phyloP scores from a whole-genome alignment of 176 grass and related monocot genomes.

The Oryza officinalis region DNA sequence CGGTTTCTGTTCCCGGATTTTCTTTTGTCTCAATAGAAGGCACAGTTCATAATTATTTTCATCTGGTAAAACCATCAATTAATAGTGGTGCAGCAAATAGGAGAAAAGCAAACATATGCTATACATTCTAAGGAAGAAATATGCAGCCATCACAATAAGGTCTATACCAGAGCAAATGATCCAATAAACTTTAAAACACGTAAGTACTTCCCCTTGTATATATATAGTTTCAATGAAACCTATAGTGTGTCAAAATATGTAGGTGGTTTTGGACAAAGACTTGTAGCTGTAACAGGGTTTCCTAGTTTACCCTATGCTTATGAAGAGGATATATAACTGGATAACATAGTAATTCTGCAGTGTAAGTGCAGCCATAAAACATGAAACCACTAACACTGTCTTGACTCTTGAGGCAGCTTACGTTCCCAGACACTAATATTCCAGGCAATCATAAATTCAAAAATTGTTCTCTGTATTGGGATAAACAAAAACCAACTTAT shows the following conservation, averaged over 20 bases:
- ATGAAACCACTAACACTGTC: not conserved
- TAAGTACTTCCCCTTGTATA: not conserved
- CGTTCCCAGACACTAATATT: not conserved
- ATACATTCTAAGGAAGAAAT: not conserved
- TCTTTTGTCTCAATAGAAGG: slow-evolving; percentile 29
- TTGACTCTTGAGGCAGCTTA: slow-evolving; percentile 26
- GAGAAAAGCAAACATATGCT: not conserved
- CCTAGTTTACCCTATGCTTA: not conserved
- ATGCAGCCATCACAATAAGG: not conserved
- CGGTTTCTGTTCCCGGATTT: slow-evolving; percentile 33
- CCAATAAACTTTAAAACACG: not conserved
- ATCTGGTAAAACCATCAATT: slow-evolving; percentile 30
- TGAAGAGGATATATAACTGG: not conserved
- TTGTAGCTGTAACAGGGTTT: not conserved
- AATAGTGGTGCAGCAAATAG: slow-evolving; percentile 5
- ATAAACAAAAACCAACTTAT: not conserved
- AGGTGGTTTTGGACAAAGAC: not conserved
- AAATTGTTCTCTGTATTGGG: not conserved
- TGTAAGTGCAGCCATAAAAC: slow-evolving; percentile 13
- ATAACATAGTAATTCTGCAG: not conserved
- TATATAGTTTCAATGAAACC: slow-evolving; percentile 2
- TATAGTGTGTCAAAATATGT: not conserved
- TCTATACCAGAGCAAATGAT: not conserved
- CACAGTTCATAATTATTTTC: slow-evolving; percentile 3
- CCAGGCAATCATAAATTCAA: not conserved